These are phyloP conservation scores for Sambucus nigra DNA, from an alignment of 129 eudicot species.

Conservation along the genomic window DNA sequence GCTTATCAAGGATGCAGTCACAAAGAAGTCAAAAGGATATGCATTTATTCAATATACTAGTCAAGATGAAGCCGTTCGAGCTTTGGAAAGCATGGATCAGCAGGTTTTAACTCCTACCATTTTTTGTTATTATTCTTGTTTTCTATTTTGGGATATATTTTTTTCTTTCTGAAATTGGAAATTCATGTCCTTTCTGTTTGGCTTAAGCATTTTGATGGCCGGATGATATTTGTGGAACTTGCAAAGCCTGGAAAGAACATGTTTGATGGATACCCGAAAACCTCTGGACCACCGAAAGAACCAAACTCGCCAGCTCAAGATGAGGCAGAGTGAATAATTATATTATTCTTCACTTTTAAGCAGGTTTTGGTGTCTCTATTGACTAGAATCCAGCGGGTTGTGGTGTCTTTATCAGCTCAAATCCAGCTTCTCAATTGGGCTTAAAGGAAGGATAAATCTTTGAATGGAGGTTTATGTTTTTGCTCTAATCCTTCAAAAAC, in stretches of 20 bases:
- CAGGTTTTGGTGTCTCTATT: no score
- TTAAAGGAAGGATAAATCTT: no score
- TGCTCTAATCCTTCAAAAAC: no score
- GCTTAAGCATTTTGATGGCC: conserved; percentile 44
- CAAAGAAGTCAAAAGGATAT: conserved; percentile 54
- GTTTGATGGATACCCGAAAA: conserved; percentile 30
- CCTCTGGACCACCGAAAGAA: conserved; percentile 44
- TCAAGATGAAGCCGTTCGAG: conserved; percentile 62
- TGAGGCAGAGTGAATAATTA: conserved; percentile 1
- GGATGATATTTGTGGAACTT: conserved; percentile 47
- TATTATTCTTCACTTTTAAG: no score
- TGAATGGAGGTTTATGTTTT: no score
- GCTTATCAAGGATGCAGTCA: conserved; percentile 34
- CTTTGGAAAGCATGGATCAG: conserved; percentile 59
- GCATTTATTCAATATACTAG: conserved; percentile 58
- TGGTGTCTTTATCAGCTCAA: no score
- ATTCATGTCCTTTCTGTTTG: not conserved
- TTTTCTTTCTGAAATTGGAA: not conserved
- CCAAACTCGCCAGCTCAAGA: not conserved
- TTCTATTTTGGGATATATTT: not conserved
- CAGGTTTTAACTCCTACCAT: conserved; percentile 26
- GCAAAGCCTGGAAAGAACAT: conserved; percentile 40
- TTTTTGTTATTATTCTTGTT: not conserved
- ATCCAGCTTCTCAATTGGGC: no score
- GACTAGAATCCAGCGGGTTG: no score